Evolutionary conservation across 805 yeast species (phyloP), one percentile per base, ranked within the genome.

Genomic region (Saccharomycopsis oosterbeekiorum): DNA sequence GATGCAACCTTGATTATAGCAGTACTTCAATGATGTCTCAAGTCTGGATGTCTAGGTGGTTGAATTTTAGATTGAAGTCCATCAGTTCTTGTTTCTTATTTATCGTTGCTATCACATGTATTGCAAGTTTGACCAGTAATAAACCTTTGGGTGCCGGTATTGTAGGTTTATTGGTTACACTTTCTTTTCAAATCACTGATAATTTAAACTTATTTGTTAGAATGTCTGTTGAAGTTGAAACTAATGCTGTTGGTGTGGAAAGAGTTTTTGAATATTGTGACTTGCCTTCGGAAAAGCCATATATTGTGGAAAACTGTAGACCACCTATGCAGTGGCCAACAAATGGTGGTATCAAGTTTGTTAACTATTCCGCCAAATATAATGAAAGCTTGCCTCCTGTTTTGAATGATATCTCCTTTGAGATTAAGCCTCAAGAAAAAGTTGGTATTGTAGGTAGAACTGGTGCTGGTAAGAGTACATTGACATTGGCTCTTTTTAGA

Each of bases 371-470:
- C 1, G 80, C 89, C 0, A 76, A 77, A 57, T 86, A 86, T 67
- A 78, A 86, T 64, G 80, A 75, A 10, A 79, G 82, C 65, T 71
- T 83, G 56, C 87, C 82, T 60, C 84, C 84, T 0, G 89, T 85
- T 2, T 71, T 86, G 67, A 80, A 75, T 51, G 69, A 78, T 47
- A 74, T 85, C 43, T 69, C 70, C 17, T 65, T 85, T 34, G 69
- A 74, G 1, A 77, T 86, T 54, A 73, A 77, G 24, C 75, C 87
- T 1, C 71, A 74, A 36, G 89, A 86, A 65, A 86, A 86, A 66
- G 72, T 86, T 64, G 91, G 91, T 59, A 83, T 86, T 67, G 90
- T 85, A 57, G 91, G 91, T 15, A 77, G 91, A 71, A 86, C 92
- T 0, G 91, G 92, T 55, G 89, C 92, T 2, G 92, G 92, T 58